phyloP scores from a whole-genome alignment of 441 rosid species.

The Euphorbia schlechtendalii region DNA sequence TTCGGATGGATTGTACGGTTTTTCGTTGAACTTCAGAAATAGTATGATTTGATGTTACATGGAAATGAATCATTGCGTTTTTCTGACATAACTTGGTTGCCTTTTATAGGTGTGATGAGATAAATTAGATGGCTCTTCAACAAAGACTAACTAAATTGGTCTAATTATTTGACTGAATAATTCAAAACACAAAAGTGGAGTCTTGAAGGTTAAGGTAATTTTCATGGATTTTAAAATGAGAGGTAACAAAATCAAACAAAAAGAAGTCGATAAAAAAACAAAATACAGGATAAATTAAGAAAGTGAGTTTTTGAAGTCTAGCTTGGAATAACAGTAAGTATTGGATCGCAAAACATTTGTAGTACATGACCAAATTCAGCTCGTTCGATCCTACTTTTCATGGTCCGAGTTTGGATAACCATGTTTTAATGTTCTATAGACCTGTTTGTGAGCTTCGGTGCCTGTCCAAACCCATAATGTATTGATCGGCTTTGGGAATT shows the following conservation, averaged over 20 bases:
- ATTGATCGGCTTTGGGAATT: no score
- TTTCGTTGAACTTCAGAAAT: no score
- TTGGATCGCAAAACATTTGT: not conserved
- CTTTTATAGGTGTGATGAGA: not conserved
- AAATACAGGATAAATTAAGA: not conserved
- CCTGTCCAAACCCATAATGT: no score
- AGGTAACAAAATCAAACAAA: not conserved
- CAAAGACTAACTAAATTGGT: not conserved
- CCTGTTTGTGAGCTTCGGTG: no score
- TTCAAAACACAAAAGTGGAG: not conserved
- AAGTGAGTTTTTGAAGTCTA: not conserved
- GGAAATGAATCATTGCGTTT: no score
- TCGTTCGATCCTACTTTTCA: no score
- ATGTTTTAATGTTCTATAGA: no score
- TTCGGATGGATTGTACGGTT: no score
- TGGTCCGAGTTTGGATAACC: no score
- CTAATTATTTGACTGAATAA: not conserved
- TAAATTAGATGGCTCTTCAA: not conserved
- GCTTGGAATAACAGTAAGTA: not conserved
- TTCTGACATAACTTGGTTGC: not conserved
- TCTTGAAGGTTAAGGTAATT: not conserved
- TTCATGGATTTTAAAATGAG: not conserved
- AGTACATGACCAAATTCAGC: not conserved
- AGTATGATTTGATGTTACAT: not conserved
- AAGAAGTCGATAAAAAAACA: not conserved